These are phyloP conservation scores for Blumeria graminis DNA, from an alignment of 2,329 filamentous ascomycete species.

Conservation along the genomic window DNA sequence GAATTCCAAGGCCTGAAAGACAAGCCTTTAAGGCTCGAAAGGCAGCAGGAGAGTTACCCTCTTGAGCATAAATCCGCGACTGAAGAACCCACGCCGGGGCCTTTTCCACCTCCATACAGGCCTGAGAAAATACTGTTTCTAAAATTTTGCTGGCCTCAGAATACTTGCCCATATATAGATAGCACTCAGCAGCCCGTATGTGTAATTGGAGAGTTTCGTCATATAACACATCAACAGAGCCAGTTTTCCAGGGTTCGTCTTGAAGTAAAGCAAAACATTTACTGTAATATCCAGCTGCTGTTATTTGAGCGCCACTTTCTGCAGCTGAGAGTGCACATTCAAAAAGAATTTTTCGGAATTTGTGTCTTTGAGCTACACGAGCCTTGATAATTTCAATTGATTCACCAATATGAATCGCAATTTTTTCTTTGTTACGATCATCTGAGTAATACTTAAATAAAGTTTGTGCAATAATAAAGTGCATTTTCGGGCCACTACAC, in stretches of 20 bases:
- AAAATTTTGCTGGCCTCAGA: slow-evolving; percentile 44
- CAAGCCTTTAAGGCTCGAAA: slow-evolving; percentile 48
- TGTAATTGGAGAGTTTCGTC: slow-evolving; percentile 65
- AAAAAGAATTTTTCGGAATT: slow-evolving; percentile 47
- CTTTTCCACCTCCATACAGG: slow-evolving; percentile 51
- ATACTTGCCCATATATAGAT: slow-evolving; percentile 53
- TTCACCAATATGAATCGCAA: slow-evolving; percentile 60
- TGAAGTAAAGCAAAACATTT: slow-evolving; percentile 61
- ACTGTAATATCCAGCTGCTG: slow-evolving; percentile 60
- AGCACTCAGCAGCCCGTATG: slow-evolving; percentile 59
- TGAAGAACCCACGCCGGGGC: slow-evolving; percentile 65
- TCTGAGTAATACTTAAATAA: slow-evolving; percentile 48
- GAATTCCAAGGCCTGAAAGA: slow-evolving; percentile 41
- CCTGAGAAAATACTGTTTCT: slow-evolving; percentile 42
- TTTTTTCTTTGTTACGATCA: slow-evolving; percentile 40
- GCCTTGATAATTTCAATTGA: slow-evolving; percentile 51
- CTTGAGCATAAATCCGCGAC: slow-evolving; percentile 52
- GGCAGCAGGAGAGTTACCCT: slow-evolving; percentile 45
- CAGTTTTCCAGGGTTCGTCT: slow-evolving; percentile 50
- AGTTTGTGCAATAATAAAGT: slow-evolving; percentile 66
- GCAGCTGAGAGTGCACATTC: slow-evolving; percentile 56
- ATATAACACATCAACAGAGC: slow-evolving; percentile 49
- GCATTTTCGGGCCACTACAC: slow-evolving; percentile 53
- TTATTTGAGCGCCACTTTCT: slow-evolving; percentile 61
- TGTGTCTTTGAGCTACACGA: slow-evolving; percentile 31